Evolutionary conservation across 164 flowering plant genomes (phyloP).

Genomic region (Stephania yunnanensis): DNA sequence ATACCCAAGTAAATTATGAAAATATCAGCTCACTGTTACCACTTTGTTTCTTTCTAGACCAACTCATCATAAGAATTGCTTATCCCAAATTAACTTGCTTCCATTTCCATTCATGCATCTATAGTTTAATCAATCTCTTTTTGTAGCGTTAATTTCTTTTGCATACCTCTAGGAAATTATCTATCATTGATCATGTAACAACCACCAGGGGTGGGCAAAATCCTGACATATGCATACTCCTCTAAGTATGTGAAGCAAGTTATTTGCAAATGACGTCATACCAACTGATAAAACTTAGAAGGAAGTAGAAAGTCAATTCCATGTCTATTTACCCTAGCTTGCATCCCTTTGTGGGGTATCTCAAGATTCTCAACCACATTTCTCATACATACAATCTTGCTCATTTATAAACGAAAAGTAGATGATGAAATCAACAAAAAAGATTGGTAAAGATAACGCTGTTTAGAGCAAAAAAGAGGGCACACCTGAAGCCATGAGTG

Average conservation of each 20-base stretch:
- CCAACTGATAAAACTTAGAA: not conserved
- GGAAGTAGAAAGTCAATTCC: not conserved
- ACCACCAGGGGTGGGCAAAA: not conserved
- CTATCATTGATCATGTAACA: not conserved
- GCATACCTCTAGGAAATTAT: not conserved
- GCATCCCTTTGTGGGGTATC: not conserved
- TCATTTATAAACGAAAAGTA: not conserved
- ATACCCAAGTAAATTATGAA: not conserved
- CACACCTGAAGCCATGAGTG: slow-evolving; percentile 55
- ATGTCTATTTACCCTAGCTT: not conserved
- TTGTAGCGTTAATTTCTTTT: not conserved
- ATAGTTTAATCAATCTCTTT: not conserved
- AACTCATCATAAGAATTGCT: not conserved
- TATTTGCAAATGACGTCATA: not conserved
- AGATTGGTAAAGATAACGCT: not conserved
- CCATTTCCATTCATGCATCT: not conserved
- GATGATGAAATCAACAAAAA: not conserved
- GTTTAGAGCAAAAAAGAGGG: not conserved
- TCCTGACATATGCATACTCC: too few relatives aligned
- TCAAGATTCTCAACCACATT: not conserved
- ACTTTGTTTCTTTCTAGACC: not conserved
- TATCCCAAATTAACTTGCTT: not conserved
- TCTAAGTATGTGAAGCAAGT: too few relatives aligned
- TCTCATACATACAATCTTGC: not conserved
- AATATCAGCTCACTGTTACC: not conserved